phyloP scores from a whole-genome alignment of 768 basidiomycete species.

The Stropharia rugosoannulata region DNA sequence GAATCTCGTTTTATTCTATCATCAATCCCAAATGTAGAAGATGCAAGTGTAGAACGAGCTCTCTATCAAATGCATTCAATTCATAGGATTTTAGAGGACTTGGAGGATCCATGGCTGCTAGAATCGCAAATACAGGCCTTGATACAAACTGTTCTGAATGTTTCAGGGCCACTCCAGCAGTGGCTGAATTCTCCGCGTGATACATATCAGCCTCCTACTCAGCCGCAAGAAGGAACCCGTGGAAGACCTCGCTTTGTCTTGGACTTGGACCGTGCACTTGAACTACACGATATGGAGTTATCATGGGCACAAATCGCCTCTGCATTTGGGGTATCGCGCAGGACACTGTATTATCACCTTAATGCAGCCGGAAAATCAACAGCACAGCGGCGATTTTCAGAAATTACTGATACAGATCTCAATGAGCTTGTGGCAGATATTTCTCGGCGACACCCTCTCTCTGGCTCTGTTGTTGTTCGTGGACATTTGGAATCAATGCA shows the following conservation, averaged over 20 bases:
- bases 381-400: conserved; percentile 10
- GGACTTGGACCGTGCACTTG: conserved; percentile 16
- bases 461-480: conserved; percentile 25
- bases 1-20: conserved; percentile 8
- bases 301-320: conserved; percentile 21
- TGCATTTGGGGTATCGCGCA: conserved; percentile 17
- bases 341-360: conserved; percentile 21
- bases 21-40: conserved; percentile 11
- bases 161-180: neutral
- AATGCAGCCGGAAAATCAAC: conserved; percentile 10
- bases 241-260: conserved; percentile 20
- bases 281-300: conserved; percentile 25
- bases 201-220: neutral
- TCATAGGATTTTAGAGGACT: conserved; percentile 1
- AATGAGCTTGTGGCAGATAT: conserved; percentile 18
- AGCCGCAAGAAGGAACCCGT: neutral
- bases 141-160: neutral
- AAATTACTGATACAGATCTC: conserved; percentile 19
- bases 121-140: neutral
- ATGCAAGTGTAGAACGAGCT: conserved; percentile 2
- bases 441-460: conserved; percentile 19
- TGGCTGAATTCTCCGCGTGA: conserved; percentile 2
- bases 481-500: conserved; percentile 26
- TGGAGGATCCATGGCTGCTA: conserved; percentile 7
- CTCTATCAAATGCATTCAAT: conserved; percentile 6